Base-by-base conservation (phyloP, 2,329 filamentous ascomycete genomes). In the Colletotrichum tamarilloi region DNA sequence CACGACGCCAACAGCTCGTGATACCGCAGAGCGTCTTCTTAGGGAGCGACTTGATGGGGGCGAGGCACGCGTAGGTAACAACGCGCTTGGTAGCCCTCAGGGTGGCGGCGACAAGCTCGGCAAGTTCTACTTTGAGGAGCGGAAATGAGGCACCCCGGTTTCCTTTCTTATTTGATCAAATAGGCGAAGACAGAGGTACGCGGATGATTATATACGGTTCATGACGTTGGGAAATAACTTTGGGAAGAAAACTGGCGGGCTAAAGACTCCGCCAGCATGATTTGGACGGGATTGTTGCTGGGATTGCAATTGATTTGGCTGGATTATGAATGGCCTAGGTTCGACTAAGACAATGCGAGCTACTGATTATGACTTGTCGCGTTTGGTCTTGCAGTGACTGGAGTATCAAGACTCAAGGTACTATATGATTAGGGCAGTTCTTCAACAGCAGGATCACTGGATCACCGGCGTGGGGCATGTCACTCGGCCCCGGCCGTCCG, bases 21-120 rank as follows among this genome's bases (percentile, higher is more conserved):
- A 93, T 75, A 85, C 90, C 19, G 91, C 92, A 6, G 92, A 94
- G 82, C 86, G 90, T 72, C 91, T 93, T 70, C 81, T 93, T 73
- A 87, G 89, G 70, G 90, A 92, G 77, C 86, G 87, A 32, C 83
- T 92, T 71, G 88, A 90, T 68, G 85, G 85, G 30, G 87, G 85
- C 11, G 87, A 89, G 74, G 82, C 79, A 12, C 81, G 80, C 52
- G 80, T 81, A 1, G 83, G 81, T 4, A 77, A 79, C 9, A 77
- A 80, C 11, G 81, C 83, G 1, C 76, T 89, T 68, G 84, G 85
- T 26, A 87, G 81, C 52, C 82, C 87, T 1, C 82, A 84, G 32
- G 82, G 82, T 49, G 86, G 82, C 49, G 86, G 82, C 5, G 85
- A 87, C 59, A 79, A 85, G 12, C 77, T 91, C 64, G 90, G 90